Evolutionary conservation across 2,329 filamentous ascomycete species (phyloP), one percentile per base, ranked within the genome.

Genomic region (Bipolaris zeicola): DNA sequence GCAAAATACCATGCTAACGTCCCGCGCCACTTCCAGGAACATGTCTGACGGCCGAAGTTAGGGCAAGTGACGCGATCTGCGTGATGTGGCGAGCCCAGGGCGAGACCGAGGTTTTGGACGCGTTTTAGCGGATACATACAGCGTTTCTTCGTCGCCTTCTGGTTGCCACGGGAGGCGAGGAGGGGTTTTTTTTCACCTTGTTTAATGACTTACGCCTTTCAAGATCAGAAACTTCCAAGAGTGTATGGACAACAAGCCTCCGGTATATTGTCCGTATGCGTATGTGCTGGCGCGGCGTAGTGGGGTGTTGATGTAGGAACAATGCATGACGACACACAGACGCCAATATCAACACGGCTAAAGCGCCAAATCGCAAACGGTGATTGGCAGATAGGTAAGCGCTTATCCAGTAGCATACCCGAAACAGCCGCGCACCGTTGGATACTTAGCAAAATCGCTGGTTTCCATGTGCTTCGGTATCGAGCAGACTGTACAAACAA

Each of bases 1-100:
- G 68, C 66, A 69, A 65, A 64, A 60, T 50, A 22, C 53, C 57
- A 60, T 61, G 52, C 57, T 38, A 56, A 48, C 61, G 26, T 44
- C 14, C 46, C 48, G 57, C 55, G 61, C 68, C 69, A 69, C 58
- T 62, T 61, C 59, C 66, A 71, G 68, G 68, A 57, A 66, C 61
- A 45, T 24, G 5, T 44, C 47, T 33, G 67, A 68, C 64, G 61
- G 28, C 39, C 28, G 34, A 45, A 52, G 61, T 51, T 13, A 13
- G 60, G 57, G 58, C 51, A 51, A 58, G 62, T 65, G 59, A 55
- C 41, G 60, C 61, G 20, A 41, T 24, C 22, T 55, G 47, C 28
- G 28, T 60, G 56, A 49, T 52, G 61, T 65, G 66, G 66, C 64
- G 48, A 57, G 38, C 36, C 28, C n/a, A 36, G 33, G 39, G 28